Evolutionary conservation across 2,329 filamentous ascomycete genomes (phyloP).

Genomic region (Colletotrichum sidae): DNA sequence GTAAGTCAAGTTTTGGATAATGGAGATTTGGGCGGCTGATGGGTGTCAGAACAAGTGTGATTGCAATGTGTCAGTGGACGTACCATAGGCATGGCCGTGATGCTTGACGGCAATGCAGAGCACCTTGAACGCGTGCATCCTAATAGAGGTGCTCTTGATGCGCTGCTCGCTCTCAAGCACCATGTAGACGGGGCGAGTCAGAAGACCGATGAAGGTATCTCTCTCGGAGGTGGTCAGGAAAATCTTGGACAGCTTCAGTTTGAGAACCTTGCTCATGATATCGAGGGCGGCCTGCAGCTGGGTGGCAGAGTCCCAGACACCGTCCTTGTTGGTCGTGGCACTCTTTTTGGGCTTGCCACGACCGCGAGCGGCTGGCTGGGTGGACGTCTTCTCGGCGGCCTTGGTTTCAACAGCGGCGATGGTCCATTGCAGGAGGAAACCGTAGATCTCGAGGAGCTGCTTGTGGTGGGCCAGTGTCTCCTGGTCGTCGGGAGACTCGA

Average conservation of each 20-base stretch:
- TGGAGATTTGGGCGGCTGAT: conserved; percentile 92
- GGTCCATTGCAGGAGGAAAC: conserved; percentile 94
- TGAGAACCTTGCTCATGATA: conserved; percentile 95
- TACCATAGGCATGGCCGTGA: conserved; percentile 95
- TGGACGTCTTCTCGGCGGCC: conserved; percentile 86
- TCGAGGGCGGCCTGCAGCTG: conserved; percentile 92
- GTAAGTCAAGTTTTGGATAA: conserved; percentile 97
- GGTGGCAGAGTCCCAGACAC: conserved; percentile 86
- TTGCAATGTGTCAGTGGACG: conserved; percentile 38
- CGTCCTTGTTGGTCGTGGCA: conserved; percentile 75
- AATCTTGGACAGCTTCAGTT: conserved; percentile 89
- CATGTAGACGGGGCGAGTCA: conserved; percentile 93
- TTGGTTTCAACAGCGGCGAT: conserved; percentile 95
- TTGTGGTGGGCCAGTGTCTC: conserved; percentile 89
- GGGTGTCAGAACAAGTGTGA: conserved; percentile 44
- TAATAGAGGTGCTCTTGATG: conserved; percentile 87
- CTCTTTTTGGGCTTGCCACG: conserved; percentile 83
- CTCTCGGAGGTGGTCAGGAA: conserved; percentile 97
- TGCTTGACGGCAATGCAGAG: conserved; percentile 97
- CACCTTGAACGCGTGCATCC: conserved; percentile 98
- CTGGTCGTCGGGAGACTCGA: conserved; percentile 89
- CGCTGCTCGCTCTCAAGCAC: conserved; percentile 94
- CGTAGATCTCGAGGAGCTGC: conserved; percentile 91
- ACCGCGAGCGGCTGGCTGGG: conserved; percentile 76
- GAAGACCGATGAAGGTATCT: conserved; percentile 91